phyloP scores from a whole-genome alignment of 495 filamentous ascomycete species.

The Lindgomyces ingoldianus region DNA sequence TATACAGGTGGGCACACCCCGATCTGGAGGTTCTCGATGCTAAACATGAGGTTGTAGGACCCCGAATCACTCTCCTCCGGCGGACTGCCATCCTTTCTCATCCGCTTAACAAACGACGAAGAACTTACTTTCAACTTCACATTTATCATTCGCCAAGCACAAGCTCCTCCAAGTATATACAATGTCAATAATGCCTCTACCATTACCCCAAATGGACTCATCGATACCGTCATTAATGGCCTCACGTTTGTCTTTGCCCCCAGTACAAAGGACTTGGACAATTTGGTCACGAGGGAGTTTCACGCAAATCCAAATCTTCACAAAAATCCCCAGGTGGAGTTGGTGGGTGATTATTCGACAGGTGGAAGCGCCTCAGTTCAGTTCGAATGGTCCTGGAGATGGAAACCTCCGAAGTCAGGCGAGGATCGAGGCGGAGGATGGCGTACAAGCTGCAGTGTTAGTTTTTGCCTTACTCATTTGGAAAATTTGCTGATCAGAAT shows the following conservation, averaged over 20 bases:
- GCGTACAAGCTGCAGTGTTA: constrained; percentile 88
- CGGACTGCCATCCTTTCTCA: constrained; percentile 69
- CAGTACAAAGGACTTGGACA: constrained; percentile 82
- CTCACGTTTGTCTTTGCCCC: constrained; percentile 91
- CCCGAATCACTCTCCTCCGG: constrained; percentile 63
- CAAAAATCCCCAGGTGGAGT: constrained; percentile 91
- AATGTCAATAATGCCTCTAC: constrained; percentile 54
- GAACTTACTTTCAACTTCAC: constrained; percentile 91
- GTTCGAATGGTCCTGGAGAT: constrained; percentile 95
- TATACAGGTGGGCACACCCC: constrained; percentile 68
- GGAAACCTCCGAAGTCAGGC: constrained; percentile 79
- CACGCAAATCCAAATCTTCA: constrained; percentile 96
- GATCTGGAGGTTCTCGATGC: background rate
- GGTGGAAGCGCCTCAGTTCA: constrained; percentile 77
- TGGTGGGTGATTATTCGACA: constrained; percentile 86
- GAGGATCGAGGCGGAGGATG: constrained; percentile 91
- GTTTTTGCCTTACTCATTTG: constrained; percentile 21
- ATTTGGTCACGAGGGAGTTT: constrained; percentile 90
- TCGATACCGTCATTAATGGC: constrained; percentile 79
- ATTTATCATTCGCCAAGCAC: constrained; percentile 76
- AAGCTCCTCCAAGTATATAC: constrained; percentile 46
- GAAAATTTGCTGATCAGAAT: constrained; percentile 11
- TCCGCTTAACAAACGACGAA: constrained; percentile 86
- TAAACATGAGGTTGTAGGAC: constrained; percentile 55
- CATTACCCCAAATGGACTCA: constrained; percentile 48